Evolutionary conservation across 2,329 filamentous ascomycete species (phyloP).

Genomic region (Rhynchosporium secalis): DNA sequence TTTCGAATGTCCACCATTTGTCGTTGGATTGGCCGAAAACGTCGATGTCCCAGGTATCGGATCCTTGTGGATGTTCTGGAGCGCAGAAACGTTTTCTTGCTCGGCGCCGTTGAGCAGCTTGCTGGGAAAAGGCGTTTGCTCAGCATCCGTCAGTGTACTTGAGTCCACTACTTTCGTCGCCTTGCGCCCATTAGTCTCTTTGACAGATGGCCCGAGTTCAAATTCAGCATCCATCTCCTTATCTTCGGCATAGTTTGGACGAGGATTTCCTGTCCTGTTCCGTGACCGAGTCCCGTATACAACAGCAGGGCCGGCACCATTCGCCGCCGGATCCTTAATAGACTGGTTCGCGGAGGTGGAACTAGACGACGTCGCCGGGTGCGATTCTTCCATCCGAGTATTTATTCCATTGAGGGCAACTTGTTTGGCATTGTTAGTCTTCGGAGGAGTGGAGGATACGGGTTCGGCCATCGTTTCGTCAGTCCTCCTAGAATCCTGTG

Average conservation of each 20-base stretch:
- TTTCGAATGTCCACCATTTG: slow-evolving; percentile 54
- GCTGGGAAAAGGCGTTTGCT: slow-evolving; percentile 27
- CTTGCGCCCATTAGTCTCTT: slow-evolving; percentile 57
- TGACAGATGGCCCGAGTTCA: slow-evolving; percentile 62
- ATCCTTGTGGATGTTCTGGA: slow-evolving; percentile 44
- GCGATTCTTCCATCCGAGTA: slow-evolving; percentile 38
- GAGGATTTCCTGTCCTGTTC: slow-evolving; percentile 76
- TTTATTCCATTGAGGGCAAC: slow-evolving; percentile 22
- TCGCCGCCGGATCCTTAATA: slow-evolving; percentile 48
- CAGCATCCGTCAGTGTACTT: slow-evolving; percentile 23
- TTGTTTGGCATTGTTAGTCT: slow-evolving; percentile 21
- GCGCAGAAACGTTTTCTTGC: slow-evolving; percentile 32
- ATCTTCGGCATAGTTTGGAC: slow-evolving; percentile 94
- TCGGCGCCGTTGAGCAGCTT: slow-evolving; percentile 44
- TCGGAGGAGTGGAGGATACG: slow-evolving; percentile 8
- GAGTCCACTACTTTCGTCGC: slow-evolving; percentile 45
- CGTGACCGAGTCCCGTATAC: slow-evolving; percentile 93
- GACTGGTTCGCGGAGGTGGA: slow-evolving; percentile 48
- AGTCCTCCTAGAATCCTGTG: slow-evolving; percentile 22
- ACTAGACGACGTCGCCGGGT: slow-evolving; percentile 51
- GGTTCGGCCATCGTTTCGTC: slow-evolving; percentile 18
- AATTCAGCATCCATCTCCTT: slow-evolving; percentile 89
- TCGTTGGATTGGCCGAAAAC: slow-evolving; percentile 50
- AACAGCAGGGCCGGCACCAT: slow-evolving; percentile 37
- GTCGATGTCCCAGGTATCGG: slow-evolving; percentile 58